phyloP scores from a whole-genome alignment of 495 filamentous ascomycete genomes.

The Hypoxylon lienhwacheense region DNA sequence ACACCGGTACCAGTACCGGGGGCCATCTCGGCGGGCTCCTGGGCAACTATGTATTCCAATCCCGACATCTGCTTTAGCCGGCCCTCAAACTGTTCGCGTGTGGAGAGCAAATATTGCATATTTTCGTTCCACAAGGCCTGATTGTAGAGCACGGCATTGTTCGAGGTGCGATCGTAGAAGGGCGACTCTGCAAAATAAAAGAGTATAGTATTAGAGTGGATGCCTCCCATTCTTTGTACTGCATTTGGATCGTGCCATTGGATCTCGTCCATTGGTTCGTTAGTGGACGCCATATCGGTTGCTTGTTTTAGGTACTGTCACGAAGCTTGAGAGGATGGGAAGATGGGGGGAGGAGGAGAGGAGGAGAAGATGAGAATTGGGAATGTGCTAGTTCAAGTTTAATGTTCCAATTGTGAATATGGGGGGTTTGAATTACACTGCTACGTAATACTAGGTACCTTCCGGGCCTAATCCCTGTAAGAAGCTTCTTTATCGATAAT shows the following conservation, averaged over 20 bases:
- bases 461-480: too few species aligned
- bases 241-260: slow-evolving; percentile 67
- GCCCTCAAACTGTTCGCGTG: slow-evolving; percentile 77
- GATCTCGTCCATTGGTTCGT: slow-evolving; percentile 75
- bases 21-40: slow-evolving; percentile 69
- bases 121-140: slow-evolving; percentile 74
- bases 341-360: neutral
- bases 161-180: slow-evolving; percentile 87
- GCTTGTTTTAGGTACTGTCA: neutral
- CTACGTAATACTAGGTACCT: too few species aligned
- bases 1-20: slow-evolving; percentile 68
- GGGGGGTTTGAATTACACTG: too few species aligned
- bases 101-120: slow-evolving; percentile 59
- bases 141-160: slow-evolving; percentile 75
- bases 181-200: slow-evolving; percentile 89
- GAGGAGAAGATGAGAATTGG: neutral
- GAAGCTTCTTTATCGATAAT: slow-evolving; percentile 1
- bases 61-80: slow-evolving; percentile 78
- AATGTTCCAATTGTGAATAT: too few species aligned
- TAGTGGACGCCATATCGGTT: slow-evolving; percentile 32
- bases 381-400: too few species aligned
- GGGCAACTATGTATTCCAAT: slow-evolving; percentile 77
- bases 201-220: slow-evolving; percentile 69
- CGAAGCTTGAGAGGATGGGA: neutral
- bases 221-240: slow-evolving; percentile 60